Evolutionary conservation across 768 basidiomycete species (phyloP).

Genomic region (Rhodotorula diobovata): DNA sequence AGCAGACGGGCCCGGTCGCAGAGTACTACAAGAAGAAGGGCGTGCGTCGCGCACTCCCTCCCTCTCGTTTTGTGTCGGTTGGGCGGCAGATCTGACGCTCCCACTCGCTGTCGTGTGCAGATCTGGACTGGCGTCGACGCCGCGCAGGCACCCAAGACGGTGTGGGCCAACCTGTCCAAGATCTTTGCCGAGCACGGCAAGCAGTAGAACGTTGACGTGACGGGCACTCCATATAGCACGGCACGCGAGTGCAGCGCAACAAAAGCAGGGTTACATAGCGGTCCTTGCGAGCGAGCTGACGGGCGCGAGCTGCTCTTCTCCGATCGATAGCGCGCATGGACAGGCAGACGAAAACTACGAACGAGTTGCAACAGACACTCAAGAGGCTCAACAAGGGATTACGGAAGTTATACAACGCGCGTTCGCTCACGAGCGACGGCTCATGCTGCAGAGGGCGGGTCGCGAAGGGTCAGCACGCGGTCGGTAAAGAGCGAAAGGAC

Average conservation of each 20-base stretch:
- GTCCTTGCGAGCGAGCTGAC: too few species aligned
- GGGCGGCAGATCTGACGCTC: background rate
- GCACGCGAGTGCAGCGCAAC: background rate
- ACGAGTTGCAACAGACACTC: background rate
- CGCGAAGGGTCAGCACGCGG: background rate
- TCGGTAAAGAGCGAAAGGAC: background rate
- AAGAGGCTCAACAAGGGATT: background rate
- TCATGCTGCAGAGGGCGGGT: constrained; percentile 3
- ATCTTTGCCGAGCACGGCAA: constrained; percentile 38
- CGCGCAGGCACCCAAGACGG: constrained; percentile 82
- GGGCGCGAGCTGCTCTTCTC: too few species aligned
- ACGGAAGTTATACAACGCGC: background rate
- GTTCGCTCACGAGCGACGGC: background rate
- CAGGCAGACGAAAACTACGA: too few species aligned
- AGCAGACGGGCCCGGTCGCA: constrained; percentile 89
- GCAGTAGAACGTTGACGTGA: constrained; percentile 31
- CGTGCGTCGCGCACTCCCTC: constrained; percentile 39
- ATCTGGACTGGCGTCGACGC: constrained; percentile 84
- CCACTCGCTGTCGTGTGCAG: background rate
- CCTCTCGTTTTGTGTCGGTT: background rate
- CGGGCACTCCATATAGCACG: too few species aligned
- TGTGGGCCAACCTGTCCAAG: constrained; percentile 58
- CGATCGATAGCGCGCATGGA: background rate
- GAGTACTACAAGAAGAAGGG: constrained; percentile 91
- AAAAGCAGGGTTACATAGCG: background rate